phyloP scores from a whole-genome alignment of 441 rosid genomes.

The Croton setiger region DNA sequence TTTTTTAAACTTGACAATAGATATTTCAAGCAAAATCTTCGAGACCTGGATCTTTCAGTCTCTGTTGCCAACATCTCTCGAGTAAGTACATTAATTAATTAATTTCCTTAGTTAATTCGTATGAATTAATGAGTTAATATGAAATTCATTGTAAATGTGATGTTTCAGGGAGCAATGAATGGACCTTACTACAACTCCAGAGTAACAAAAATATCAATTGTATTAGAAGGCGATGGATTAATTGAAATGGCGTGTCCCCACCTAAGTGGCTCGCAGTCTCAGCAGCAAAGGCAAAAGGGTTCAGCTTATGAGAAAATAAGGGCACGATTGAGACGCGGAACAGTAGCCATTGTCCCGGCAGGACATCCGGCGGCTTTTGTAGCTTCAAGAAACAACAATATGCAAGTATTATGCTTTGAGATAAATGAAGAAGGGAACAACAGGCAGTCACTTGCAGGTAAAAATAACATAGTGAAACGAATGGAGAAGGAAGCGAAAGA shows the following conservation, averaged over 20 bases:
- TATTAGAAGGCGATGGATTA: constrained; percentile 39
- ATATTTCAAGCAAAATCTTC: constrained; percentile 33
- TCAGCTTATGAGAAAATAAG: constrained; percentile 28
- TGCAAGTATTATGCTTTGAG: constrained; percentile 42
- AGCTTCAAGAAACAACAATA: constrained; percentile 31
- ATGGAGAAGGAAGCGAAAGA: constrained; percentile 46
- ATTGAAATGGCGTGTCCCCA: constrained; percentile 55
- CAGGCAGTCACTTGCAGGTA: constrained; percentile 33
- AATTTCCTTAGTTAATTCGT: background rate
- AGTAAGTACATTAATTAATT: constrained; percentile 13
- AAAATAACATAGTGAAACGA: constrained; percentile 29
- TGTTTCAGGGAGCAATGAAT: constrained; percentile 39
- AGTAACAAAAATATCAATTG: constrained; percentile 38
- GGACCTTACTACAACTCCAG: constrained; percentile 44
- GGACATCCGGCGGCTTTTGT: constrained; percentile 44
- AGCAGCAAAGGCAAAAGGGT: constrained; percentile 1
- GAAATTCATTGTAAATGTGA: background rate
- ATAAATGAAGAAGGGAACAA: constrained; percentile 40
- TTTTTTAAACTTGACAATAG: constrained; percentile 28
- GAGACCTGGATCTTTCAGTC: constrained; percentile 31
- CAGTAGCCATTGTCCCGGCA: constrained; percentile 32
- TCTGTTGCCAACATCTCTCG: constrained; percentile 41
- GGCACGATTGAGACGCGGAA: constrained; percentile 26
- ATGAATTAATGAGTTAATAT: background rate
- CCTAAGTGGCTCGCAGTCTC: background rate